Evolutionary conservation across 2,329 filamentous ascomycete species (phyloP).

Genomic region (Calonectria henricotiae): DNA sequence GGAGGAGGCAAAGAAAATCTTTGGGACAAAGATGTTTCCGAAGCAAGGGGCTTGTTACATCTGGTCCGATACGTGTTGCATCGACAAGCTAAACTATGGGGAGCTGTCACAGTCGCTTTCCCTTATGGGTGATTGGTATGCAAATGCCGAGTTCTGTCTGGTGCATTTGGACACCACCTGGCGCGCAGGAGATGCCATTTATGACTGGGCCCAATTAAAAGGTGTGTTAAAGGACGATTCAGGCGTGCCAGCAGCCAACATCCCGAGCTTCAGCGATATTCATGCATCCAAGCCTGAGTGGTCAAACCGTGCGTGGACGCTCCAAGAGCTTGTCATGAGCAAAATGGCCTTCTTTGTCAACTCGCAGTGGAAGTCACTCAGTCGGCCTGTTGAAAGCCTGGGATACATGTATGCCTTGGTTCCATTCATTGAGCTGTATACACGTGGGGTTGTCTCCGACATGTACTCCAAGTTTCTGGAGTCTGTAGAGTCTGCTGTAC

Average conservation of each 20-base stretch:
- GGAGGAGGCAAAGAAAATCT: neutral
- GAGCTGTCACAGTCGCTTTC: neutral
- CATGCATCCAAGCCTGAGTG: neutral
- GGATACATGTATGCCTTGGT: neutral
- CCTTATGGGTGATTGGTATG: conserved; percentile 8
- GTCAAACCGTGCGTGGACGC: neutral
- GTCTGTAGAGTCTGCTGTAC: neutral
- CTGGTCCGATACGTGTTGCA: conserved; percentile 6
- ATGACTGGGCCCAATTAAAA: neutral
- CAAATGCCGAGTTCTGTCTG: neutral
- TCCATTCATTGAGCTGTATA: conserved; percentile 6
- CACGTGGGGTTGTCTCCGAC: neutral
- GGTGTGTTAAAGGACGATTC: neutral
- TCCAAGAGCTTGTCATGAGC: conserved; percentile 6
- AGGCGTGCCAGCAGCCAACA: neutral
- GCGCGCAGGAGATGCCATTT: neutral
- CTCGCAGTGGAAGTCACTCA: neutral
- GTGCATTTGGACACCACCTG: neutral
- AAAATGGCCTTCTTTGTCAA: conserved; percentile 12
- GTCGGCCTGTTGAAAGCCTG: neutral
- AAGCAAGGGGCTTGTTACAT: neutral
- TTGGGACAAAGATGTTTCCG: neutral
- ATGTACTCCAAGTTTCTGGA: neutral
- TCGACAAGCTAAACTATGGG: neutral
- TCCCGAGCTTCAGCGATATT: neutral